phyloP scores from a whole-genome alignment of 2,329 filamentous ascomycete genomes.

The Neopestalotiopsis rosae region DNA sequence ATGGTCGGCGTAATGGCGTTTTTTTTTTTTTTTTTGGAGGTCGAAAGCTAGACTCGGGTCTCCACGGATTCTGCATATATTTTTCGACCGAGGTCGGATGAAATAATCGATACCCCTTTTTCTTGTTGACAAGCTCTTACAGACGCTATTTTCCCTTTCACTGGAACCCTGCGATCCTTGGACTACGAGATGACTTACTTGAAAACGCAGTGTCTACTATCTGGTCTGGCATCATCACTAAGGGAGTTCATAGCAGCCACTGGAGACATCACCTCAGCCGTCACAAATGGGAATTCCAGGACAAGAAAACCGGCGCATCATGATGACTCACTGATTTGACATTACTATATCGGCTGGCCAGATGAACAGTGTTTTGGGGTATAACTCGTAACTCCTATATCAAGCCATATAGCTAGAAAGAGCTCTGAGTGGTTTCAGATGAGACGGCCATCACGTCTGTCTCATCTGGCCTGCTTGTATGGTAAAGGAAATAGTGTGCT shows the following conservation, averaged over 20 bases:
- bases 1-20: neutral
- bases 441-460: too few relatives aligned
- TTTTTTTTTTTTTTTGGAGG: neutral
- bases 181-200: neutral
- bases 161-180: neutral
- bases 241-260: neutral
- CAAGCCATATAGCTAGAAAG: too few relatives aligned
- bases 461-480: too few relatives aligned
- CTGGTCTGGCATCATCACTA: neutral
- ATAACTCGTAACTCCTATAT: too few relatives aligned
- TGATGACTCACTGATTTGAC: too few relatives aligned
- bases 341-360: too few relatives aligned
- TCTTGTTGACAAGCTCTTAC: neutral
- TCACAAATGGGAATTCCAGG: neutral
- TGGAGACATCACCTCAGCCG: neutral
- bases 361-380: too few relatives aligned
- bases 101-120: neutral
- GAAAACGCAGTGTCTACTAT: neutral
- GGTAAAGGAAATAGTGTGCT: too few relatives aligned
- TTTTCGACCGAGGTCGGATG: neutral
- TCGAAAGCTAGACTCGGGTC: neutral
- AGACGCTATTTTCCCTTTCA: neutral
- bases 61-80: constrained; percentile 1
- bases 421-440: too few relatives aligned
- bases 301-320: too few relatives aligned